Evolutionary conservation across 345 rosid species (phyloP), one percentile per base, ranked within the genome.

Genomic region (Moringa oleifera): DNA sequence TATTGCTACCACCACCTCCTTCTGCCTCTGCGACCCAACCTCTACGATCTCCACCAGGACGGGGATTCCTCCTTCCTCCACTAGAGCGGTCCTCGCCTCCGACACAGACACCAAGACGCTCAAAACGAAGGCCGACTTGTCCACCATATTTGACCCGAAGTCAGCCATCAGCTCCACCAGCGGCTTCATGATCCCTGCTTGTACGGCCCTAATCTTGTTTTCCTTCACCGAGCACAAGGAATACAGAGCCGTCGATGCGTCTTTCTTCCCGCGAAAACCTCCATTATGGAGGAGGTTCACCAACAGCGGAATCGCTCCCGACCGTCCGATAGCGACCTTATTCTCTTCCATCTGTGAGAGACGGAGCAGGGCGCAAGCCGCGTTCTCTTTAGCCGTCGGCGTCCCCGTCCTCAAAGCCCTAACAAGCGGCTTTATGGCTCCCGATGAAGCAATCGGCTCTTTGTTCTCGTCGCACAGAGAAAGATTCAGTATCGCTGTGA

Each of bases 381-480:
- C 87, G 88, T 94, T 94, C 72, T 90, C 99, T 65, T 76, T 86
- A 5, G 95, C 80, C 54, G 96, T 81, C 15, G 97, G 18, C 5
- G 87, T 88, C 20, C 99, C 97, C 21, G 77, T 71, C 68, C 64
- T 88, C 73, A 90, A 68, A 20, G 92, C 90, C 67, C 80, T 70
- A 3, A 83, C 96, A 0, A 94, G 79, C 31, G 99, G 96, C 84
- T 79, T 94, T 25, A 88, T 82, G 22, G 96, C 99, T 41, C 97
- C 99, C 0, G 96, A 82, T 4, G 82, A 81, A 31, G 90, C 86
- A 20, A 94, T 86, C 47, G 67, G 58, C 21, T 71, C 87, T 58
- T 90, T 94, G 74, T 90, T 94, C 77, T 94, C 99, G 53, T 94
- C 99, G 73, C 96, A 94, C 25, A 94, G 81, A 17, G 99, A 90